Evolutionary conservation across 140 eudicot genomes (phyloP).

Genomic region (Ambrosia hybrid): DNA sequence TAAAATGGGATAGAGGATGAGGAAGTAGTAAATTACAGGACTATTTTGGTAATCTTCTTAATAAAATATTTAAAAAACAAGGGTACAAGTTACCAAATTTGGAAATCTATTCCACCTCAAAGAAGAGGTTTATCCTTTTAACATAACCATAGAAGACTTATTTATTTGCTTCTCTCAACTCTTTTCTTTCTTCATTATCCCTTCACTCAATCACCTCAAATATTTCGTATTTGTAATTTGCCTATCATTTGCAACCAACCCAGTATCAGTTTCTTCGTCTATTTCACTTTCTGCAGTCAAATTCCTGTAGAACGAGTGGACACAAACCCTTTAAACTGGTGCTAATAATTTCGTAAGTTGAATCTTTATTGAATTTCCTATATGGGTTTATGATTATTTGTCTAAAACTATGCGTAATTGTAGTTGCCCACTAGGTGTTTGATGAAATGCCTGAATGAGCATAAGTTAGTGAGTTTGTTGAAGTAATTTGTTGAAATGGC

Average conservation of each 20-base stretch:
- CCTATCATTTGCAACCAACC: neutral
- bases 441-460: constrained; percentile 35
- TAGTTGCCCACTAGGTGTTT: constrained; percentile 21
- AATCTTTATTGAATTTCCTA: constrained; percentile 45
- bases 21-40: too few relatives aligned
- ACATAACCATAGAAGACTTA: constrained; percentile 2
- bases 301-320: neutral
- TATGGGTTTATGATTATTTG: constrained; percentile 31
- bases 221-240: neutral
- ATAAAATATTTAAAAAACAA: too few relatives aligned
- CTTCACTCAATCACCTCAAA: constrained; percentile 18
- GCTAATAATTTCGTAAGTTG: constrained; percentile 24
- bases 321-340: neutral
- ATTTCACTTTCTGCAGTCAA: constrained; percentile 13
- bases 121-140: constrained; percentile 34
- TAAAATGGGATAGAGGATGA: too few relatives aligned
- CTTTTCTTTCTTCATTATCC: constrained; percentile 4
- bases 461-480: neutral
- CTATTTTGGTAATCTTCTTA: too few relatives aligned
- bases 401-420: constrained; percentile 1
- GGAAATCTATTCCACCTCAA: constrained; percentile 9
- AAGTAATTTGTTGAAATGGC: constrained; percentile 47
- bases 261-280: constrained; percentile 18
- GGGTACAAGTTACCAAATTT: constrained; percentile 17
- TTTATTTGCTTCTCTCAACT: constrained; percentile 3